These are phyloP conservation scores for Penicillium steckii DNA, from an alignment of 495 filamentous ascomycete genomes.

Conservation along the genomic window DNA sequence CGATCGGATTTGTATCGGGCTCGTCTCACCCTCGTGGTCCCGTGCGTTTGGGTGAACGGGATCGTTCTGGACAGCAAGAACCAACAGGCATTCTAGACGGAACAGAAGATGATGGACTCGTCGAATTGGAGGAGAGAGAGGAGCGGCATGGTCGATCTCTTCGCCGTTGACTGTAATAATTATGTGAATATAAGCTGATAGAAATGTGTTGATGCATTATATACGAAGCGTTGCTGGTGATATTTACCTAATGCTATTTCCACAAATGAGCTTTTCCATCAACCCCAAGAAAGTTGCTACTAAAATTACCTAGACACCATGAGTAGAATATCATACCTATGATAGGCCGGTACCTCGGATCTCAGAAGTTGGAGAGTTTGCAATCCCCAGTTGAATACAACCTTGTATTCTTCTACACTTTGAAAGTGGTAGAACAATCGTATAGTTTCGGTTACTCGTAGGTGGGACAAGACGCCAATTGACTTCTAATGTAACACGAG, in stretches of 20 bases:
- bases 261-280: too few relatives aligned
- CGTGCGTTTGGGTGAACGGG: constrained; percentile 39
- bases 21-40: constrained; percentile 10
- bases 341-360: too few relatives aligned
- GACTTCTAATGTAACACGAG: not conserved
- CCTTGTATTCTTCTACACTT: too few relatives aligned
- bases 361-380: too few relatives aligned
- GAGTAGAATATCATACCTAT: too few relatives aligned
- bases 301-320: too few relatives aligned
- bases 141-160: constrained; percentile 5
- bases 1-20: constrained; percentile 33
- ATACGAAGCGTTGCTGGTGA: constrained; percentile 3
- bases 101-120: constrained; percentile 60
- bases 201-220: constrained; percentile 11
- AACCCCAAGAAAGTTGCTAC: too few relatives aligned
- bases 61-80: constrained; percentile 45
- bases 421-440: too few relatives aligned
- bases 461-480: not conserved
- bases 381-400: too few relatives aligned
- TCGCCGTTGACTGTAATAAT: constrained; percentile 2
- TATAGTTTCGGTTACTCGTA: not conserved
- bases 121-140: constrained; percentile 60
- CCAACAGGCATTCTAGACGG: constrained; percentile 59
- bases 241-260: too few relatives aligned
- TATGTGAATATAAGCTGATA: constrained; percentile 14